Evolutionary conservation across 139 green algal species (phyloP), one percentile per base, ranked within the genome.

Genomic region (Klebsormidium nitens): DNA sequence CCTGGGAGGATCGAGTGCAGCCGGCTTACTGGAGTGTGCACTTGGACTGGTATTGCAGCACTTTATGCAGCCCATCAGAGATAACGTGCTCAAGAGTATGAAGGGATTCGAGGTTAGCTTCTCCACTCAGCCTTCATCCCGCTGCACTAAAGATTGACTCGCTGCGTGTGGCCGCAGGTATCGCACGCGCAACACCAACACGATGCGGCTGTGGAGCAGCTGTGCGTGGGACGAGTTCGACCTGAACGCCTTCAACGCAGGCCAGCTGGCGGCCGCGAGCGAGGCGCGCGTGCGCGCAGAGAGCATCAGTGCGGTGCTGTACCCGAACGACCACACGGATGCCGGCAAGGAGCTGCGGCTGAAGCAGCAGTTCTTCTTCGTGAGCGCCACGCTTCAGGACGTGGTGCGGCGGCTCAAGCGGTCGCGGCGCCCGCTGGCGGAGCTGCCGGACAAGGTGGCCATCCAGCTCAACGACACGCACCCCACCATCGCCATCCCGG

Each of bases 301-400:
- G 71, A 86, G 83, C 72, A 97, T 99, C 83, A 90, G 78, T 47
- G 87, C 86, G 1, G 95, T 99, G 83, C 84, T 99, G 40, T 99
- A 99, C 85, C 95, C 95, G 65, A 95, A 97, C 64, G 95, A 99
- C 87, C 82, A 86, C 64, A 97, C 88, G 26, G 95, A 95, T 63
- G 88, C 96, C 82, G 95, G 94, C 80, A 96, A 96, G 79, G 90
- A 96, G 89, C 85, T 99, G 77, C 88, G 94, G 38, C 87, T 99
- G 29, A 97, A 97, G 82, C 94, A 99, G 85, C 95, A 99, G 87
- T 89, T 96, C 87, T 99, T 99, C 84, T 97, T 99, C 75, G 89
- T 96, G 17, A 90, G 78, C 14, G 91, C 93, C 46, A 96, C 93
- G 4, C 84, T 97, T 55, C 62, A 77, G 72, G 72, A 80, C 66